phyloP scores from a whole-genome alignment of 257 asterid genomes.

The Lantana camara region DNA sequence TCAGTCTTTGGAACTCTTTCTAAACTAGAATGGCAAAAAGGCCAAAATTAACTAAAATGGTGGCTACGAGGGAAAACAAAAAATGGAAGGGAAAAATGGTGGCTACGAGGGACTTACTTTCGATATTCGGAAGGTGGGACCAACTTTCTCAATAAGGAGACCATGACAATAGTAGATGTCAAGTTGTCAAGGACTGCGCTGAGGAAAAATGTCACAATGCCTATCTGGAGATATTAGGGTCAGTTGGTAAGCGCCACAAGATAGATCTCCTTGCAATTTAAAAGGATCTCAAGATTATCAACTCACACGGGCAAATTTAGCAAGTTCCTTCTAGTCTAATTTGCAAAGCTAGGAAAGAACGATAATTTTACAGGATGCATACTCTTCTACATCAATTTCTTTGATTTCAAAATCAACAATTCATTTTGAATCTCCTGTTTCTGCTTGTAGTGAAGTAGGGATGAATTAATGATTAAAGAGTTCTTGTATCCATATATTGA shows the following conservation, averaged over 20 bases:
- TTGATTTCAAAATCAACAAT: too few relatives aligned
- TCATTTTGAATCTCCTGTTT: too few relatives aligned
- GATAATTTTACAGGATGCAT: background rate
- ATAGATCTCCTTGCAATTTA: background rate
- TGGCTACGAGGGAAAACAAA: background rate
- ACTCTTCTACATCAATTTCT: too few relatives aligned
- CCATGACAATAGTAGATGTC: conserved; percentile 99
- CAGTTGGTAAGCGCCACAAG: conserved; percentile 24
- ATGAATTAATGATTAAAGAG: conserved; percentile 1
- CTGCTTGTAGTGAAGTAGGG: background rate
- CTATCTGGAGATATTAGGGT: conserved; percentile 63
- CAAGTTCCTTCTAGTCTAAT: background rate
- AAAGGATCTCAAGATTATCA: background rate
- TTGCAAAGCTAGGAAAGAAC: background rate
- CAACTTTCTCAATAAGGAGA: conserved; percentile 88
- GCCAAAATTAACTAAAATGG: too few relatives aligned
- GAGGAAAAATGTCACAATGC: conserved; percentile 88
- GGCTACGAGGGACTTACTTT: conserved; percentile 60
- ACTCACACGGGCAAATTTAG: background rate
- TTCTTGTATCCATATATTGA: background rate
- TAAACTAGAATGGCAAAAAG: too few relatives aligned
- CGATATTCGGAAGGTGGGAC: conserved; percentile 95
- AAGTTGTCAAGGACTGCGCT: conserved; percentile 94
- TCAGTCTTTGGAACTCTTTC: background rate
- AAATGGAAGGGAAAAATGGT: conserved; percentile 1